Base-by-base conservation (phyloP, 257 asterid species). In the Solanum infundibuliforme region DNA sequence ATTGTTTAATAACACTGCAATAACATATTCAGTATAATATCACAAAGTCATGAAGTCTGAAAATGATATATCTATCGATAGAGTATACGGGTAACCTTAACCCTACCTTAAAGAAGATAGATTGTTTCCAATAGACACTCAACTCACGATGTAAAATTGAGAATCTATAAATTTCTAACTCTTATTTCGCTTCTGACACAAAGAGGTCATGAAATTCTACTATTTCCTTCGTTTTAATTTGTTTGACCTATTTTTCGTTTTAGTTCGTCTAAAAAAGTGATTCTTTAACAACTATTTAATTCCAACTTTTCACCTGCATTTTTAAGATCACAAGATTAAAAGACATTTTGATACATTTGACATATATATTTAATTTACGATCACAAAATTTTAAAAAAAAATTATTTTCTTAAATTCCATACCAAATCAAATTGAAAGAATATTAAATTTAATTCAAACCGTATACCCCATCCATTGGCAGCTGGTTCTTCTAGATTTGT, bases 341-440 rank as follows among this genome's bases (percentile, higher is more conserved):
- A 14, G 0, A 0, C 0, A 48, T 48, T 48, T 52, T 1, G 8
- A 0, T 52, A 6, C 1, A 18, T 52, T 52, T 18, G 62, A 52
- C 62, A 18, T 52, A 52, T 6, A 52, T 18, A 6, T 52, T 52
- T 52, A 52, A 52, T 52, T 52, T 52, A 52, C 1, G 3, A 52
- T 18, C 1, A 52, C 9, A 52, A 46, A 46, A 46, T 31, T 31
- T 31, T 31, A 2, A 31, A 31, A 31, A 31, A 8, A 38, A 38
- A 8, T 2, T 38, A 38, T 38, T 41, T 43, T 16, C 62, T 6
- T 18, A 52, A 18, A 52, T 18, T 18, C n/a, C 4, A 1, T 52
- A 16, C 23, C 20, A 52, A 52, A 16, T 52, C 62, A 52, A 52
- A 52, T 6, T 16, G 0, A 52, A 16, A 52, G 8, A 52, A 52